Evolutionary conservation across 805 yeast species (phyloP).

Genomic region (Ogataea zsoltii): DNA sequence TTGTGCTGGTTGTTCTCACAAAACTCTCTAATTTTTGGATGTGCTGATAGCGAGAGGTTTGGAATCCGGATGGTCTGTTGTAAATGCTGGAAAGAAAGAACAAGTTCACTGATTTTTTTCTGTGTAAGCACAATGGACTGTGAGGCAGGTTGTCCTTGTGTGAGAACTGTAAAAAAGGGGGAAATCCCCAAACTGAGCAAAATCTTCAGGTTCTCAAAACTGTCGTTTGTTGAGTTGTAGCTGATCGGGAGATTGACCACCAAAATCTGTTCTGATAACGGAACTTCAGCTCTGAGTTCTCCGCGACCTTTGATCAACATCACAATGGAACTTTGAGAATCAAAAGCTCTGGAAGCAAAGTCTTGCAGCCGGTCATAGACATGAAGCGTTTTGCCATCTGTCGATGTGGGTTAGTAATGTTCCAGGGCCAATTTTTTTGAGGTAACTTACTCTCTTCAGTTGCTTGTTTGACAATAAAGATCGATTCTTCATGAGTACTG

Average conservation of each 20-base stretch:
- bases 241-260: slow-evolving; percentile 9
- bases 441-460: not conserved
- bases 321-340: not conserved
- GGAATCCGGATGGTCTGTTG: slow-evolving; percentile 72
- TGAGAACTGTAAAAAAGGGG: slow-evolving; percentile 64
- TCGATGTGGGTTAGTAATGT: not conserved
- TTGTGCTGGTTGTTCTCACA: slow-evolving; percentile 25
- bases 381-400: not conserved
- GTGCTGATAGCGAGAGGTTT: slow-evolving; percentile 52
- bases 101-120: slow-evolving; percentile 67
- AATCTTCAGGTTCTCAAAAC: slow-evolving; percentile 51
- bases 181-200: slow-evolving; percentile 64
- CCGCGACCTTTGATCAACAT: slow-evolving; percentile 18
- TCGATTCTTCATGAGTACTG: not conserved
- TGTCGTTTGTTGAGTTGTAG: slow-evolving; percentile 10
- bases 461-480: not conserved
- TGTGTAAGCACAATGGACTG: slow-evolving; percentile 49
- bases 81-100: slow-evolving; percentile 63
- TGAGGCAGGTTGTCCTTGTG: slow-evolving; percentile 20
- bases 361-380: not conserved
- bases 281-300: slow-evolving; percentile 1
- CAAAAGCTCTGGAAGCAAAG: not conserved
- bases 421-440: not conserved
- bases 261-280: slow-evolving; percentile 11
- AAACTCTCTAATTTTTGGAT: slow-evolving; percentile 48